Conservation (phyloP, 75 land plant species). For the Pinus tabuliformis region DNA sequence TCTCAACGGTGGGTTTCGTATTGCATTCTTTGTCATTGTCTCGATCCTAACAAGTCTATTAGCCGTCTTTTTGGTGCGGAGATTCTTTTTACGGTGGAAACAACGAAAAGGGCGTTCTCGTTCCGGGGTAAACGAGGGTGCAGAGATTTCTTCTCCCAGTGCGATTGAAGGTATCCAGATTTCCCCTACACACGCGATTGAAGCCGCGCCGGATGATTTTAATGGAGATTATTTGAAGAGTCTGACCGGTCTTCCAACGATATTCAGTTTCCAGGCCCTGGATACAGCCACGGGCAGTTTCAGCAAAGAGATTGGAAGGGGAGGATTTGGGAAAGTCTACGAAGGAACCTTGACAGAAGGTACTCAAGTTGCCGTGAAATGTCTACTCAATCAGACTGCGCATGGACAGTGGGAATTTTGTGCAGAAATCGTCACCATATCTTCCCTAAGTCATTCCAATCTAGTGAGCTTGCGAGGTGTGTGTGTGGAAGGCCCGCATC, state of each 20-base stretch:
- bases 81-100: no score
- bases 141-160: no score
- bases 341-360: conserved; percentile 21
- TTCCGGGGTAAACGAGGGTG: no score
- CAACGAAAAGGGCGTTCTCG: no score
- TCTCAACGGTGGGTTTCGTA: no score
- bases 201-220: not conserved
- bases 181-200: no score
- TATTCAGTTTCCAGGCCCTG: conserved; percentile 15
- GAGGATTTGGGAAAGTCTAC: not conserved
- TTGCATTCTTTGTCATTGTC: no score
- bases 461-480: conserved; percentile 28
- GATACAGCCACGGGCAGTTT: conserved; percentile 14
- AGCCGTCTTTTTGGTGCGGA: no score
- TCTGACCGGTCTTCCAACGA: conserved; percentile 17
- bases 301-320: conserved; percentile 6
- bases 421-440: conserved; percentile 14
- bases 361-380: conserved; percentile 27
- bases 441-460: conserved; percentile 18
- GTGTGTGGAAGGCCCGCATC: conserved; percentile 18
- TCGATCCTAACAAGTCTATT: no score
- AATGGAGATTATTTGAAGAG: conserved; percentile 12
- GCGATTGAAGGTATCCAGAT: no score
- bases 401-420: conserved; percentile 22
- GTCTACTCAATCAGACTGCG: conserved; percentile 12